Evolutionary conservation across 179 eudicot species (phyloP).

Genomic region (Carnegiea gigantea): DNA sequence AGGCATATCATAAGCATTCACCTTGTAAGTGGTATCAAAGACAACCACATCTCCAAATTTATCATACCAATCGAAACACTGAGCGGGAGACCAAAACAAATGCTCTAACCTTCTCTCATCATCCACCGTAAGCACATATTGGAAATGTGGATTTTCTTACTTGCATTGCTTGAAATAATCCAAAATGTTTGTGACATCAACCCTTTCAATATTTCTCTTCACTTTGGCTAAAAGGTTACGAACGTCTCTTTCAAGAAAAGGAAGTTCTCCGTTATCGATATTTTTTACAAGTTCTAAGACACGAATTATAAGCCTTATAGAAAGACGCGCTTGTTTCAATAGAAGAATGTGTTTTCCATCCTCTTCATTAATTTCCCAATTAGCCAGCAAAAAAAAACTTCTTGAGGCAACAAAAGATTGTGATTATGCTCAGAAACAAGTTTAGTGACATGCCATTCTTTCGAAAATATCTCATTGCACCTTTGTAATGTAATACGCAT

Average conservation of each 20-base stretch:
- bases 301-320: neutral
- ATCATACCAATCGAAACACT: neutral
- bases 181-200: neutral
- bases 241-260: constrained; percentile 12
- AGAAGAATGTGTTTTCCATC: neutral
- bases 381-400: neutral
- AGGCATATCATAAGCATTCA: constrained; percentile 14
- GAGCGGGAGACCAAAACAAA: neutral
- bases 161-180: neutral
- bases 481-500: neutral
- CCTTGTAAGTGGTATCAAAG: neutral
- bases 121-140: neutral
- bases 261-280: neutral
- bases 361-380: neutral
- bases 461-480: constrained; percentile 10
- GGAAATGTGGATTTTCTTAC: neutral
- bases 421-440: neutral
- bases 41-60: neutral
- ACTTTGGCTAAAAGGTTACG: constrained; percentile 4
- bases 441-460: constrained; percentile 13
- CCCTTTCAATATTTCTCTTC: neutral
- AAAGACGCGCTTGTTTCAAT: neutral
- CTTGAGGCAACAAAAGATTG: neutral
- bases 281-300: neutral
- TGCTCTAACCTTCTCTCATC: neutral